These are phyloP conservation scores for Annulohypoxylon nitens DNA, from an alignment of 495 filamentous ascomycete genomes.

Conservation along the genomic window DNA sequence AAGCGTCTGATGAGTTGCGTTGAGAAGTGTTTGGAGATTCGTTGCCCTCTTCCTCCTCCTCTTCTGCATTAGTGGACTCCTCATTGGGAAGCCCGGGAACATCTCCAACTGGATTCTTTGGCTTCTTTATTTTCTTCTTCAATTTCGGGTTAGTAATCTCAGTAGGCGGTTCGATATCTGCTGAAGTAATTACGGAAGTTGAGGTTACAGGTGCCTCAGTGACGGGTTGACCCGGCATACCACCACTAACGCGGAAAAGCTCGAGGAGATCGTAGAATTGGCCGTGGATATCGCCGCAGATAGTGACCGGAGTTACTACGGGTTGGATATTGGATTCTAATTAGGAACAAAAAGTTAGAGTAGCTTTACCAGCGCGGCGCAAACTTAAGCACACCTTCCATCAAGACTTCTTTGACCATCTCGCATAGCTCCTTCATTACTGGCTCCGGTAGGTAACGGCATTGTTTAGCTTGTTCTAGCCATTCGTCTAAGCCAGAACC, in stretches of 20 bases:
- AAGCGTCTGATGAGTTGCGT: conserved; percentile 58
- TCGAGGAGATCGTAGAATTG: conserved; percentile 99
- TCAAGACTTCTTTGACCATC: conserved; percentile 96
- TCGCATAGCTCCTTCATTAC: conserved; percentile 99
- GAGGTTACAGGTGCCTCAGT: conserved; percentile 73
- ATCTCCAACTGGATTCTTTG: conserved; percentile 51
- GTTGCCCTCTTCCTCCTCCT: conserved; percentile 65
- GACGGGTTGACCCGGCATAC: conserved; percentile 86
- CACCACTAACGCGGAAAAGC: conserved; percentile 94
- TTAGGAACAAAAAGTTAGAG: conserved; percentile 16
- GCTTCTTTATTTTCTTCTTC: conserved; percentile 79
- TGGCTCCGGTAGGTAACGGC: conserved; percentile 93
- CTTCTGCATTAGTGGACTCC: conserved; percentile 59
- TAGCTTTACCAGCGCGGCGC: neutral
- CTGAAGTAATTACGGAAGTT: conserved; percentile 78
- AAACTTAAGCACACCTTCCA: conserved; percentile 79
- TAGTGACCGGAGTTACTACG: conserved; percentile 94
- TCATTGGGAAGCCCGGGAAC: conserved; percentile 49
- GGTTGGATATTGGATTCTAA: conserved; percentile 98
- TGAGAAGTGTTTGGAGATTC: conserved; percentile 55
- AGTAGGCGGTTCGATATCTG: conserved; percentile 87
- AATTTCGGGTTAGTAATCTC: conserved; percentile 87
- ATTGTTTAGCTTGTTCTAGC: conserved; percentile 94
- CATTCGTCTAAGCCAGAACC: conserved; percentile 94
- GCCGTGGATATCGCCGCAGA: conserved; percentile 98